A percentile compares a stretch with the other conserved stretches of the same genome.
Evolutionary conservation across 1,139 yeast genomes (phyloP).

Genomic region (Suhomyces bokatorum): DNA sequence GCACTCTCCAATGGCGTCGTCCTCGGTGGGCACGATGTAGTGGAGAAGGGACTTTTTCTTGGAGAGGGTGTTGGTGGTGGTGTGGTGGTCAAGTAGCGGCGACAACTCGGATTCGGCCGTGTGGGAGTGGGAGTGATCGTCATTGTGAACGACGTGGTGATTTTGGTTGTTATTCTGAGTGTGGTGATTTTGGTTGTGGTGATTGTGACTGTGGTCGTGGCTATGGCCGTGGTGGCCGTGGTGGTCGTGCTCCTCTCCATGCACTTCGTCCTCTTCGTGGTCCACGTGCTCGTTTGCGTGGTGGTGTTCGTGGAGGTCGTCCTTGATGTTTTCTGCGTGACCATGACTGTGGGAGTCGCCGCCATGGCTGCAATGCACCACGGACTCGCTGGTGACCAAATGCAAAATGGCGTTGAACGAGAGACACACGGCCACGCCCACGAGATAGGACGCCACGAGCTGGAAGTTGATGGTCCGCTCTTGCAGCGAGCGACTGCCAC

Average conservation of each 20-base stretch:
- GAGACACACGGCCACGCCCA: slow-evolving; percentile 64
- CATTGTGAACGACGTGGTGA: background rate
- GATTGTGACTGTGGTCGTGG: slow-evolving; percentile 3
- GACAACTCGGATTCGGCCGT: slow-evolving; percentile 10
- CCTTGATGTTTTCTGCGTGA: slow-evolving; percentile 3
- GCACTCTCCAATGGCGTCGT: slow-evolving; percentile 46
- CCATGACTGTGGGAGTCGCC: slow-evolving; percentile 20
- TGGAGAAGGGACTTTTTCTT: slow-evolving; percentile 29
- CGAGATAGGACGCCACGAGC: slow-evolving; percentile 51
- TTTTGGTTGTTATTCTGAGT: slow-evolving; percentile 5
- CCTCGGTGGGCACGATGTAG: slow-evolving; percentile 23
- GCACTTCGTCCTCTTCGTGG: background rate
- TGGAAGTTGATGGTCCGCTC: slow-evolving; percentile 27
- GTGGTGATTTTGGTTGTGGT: background rate
- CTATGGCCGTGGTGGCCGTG: slow-evolving; percentile 4
- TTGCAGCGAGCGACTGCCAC: background rate
- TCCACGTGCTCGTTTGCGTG: background rate
- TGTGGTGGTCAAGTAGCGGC: slow-evolving; percentile 12
- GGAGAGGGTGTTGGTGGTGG: slow-evolving; percentile 7
- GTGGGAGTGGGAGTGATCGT: slow-evolving; percentile 9
- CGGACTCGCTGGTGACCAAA: slow-evolving; percentile 72
- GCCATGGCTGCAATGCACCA: slow-evolving; percentile 81
- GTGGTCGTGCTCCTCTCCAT: slow-evolving; percentile 3
- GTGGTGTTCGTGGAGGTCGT: slow-evolving; percentile 6
- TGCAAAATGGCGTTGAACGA: slow-evolving; percentile 66